Conservation (phyloP, 805 yeast genomes). For the Hagleromyces aurorensis region DNA sequence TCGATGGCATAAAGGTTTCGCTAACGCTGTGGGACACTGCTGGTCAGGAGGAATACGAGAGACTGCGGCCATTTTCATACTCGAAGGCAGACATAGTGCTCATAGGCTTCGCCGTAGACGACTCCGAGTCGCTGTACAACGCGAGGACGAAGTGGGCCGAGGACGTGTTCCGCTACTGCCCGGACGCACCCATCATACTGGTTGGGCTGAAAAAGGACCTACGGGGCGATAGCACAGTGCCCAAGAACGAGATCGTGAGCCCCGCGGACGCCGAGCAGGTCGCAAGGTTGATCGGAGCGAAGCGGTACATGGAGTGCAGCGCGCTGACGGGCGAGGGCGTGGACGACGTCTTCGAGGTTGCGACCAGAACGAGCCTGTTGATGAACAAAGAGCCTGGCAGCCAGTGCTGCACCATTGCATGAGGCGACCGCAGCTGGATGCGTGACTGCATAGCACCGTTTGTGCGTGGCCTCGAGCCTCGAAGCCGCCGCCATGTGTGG, state of each 20-base stretch:
- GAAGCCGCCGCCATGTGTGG: too few species aligned
- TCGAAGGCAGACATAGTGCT: conserved; percentile 80
- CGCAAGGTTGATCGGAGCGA: conserved; percentile 76
- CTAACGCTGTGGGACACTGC: conserved; percentile 94
- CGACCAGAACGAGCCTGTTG: conserved; percentile 74
- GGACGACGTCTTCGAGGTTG: conserved; percentile 86
- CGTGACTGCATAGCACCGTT: too few species aligned
- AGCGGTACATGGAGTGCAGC: conserved; percentile 77
- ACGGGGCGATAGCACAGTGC: conserved; percentile 36
- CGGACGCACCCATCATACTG: conserved; percentile 65
- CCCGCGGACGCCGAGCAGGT: conserved; percentile 52
- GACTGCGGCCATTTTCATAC: conserved; percentile 81
- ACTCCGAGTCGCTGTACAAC: conserved; percentile 75
- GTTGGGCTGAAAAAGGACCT: conserved; percentile 84
- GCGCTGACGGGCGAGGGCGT: conserved; percentile 93
- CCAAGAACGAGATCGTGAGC: conserved; percentile 42
- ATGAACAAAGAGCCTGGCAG: conserved; percentile 39
- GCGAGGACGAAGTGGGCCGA: conserved; percentile 82
- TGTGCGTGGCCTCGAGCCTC: too few species aligned
- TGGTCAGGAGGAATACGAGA: conserved; percentile 92
- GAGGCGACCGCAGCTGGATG: too few species aligned
- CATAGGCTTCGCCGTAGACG: conserved; percentile 79
- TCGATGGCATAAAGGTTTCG: conserved; percentile 87
- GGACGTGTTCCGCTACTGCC: conserved; percentile 76
- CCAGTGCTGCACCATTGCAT: conserved; percentile 32